Evolutionary conservation across 345 rosid genomes (phyloP).

Genomic region (Anastatica hierochuntica): DNA sequence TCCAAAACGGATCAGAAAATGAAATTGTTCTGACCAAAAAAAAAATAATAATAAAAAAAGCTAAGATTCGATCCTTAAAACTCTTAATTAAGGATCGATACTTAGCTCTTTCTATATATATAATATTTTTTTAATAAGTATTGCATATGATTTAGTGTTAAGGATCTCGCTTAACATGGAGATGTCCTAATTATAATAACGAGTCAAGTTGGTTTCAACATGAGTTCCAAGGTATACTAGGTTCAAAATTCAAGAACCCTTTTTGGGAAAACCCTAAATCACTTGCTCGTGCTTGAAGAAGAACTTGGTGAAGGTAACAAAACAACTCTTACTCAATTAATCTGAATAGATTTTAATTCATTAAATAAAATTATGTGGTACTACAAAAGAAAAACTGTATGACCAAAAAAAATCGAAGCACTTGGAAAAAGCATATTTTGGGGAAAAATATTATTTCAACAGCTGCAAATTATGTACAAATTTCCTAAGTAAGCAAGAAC

Average conservation of each 20-base stretch:
- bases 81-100: too few species aligned
- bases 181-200: background rate
- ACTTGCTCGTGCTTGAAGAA: too few species aligned
- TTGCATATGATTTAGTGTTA: too few species aligned
- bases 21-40: too few species aligned
- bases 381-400: too few species aligned
- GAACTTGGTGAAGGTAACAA: background rate
- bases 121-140: too few species aligned
- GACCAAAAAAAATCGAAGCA: background rate
- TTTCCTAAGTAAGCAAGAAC: background rate
- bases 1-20: too few species aligned
- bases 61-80: too few species aligned
- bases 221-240: constrained; percentile 17
- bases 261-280: constrained; percentile 6
- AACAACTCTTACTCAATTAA: background rate
- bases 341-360: background rate
- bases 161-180: too few species aligned
- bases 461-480: background rate
- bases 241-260: constrained; percentile 8
- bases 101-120: too few species aligned
- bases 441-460: background rate
- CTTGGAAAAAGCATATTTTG: constrained; percentile 3
- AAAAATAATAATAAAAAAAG: too few species aligned
- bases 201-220: constrained; percentile 13
- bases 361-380: too few species aligned